A percentile compares a stretch with the other conserved stretches of the same genome.
These are phyloP conservation scores for Gymnopus androsaceus DNA, from an alignment of 1,284 basidiomycete genomes.

Conservation along the genomic window DNA sequence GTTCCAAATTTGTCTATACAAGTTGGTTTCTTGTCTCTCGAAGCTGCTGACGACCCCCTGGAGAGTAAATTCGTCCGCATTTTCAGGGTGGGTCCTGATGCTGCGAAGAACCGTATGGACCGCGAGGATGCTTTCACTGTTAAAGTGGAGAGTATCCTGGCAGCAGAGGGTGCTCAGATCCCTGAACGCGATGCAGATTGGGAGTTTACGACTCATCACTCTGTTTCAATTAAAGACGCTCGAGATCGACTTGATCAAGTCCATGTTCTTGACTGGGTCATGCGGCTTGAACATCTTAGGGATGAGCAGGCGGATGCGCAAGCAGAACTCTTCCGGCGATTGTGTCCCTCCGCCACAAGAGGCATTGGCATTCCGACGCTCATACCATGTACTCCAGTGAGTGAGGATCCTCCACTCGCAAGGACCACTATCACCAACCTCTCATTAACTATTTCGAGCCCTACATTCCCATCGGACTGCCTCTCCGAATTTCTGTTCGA, in stretches of 20 bases:
- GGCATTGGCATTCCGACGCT: constrained; percentile 36
- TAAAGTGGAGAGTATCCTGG: constrained; percentile 68
- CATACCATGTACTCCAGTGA: constrained; percentile 37
- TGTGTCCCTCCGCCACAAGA: constrained; percentile 28
- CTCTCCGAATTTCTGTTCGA: constrained; percentile 73
- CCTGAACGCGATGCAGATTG: constrained; percentile 36
- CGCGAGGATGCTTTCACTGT: constrained; percentile 82
- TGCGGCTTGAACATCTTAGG: constrained; percentile 46
- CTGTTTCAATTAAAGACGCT: constrained; percentile 74
- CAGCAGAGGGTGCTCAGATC: constrained; percentile 35
- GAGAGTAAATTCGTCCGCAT: constrained; percentile 83
- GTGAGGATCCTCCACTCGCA: constrained; percentile 71
- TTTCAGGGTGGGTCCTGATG: constrained; percentile 76
- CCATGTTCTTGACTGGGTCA: constrained; percentile 81
- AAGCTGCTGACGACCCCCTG: constrained; percentile 88
- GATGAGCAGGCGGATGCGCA: constrained; percentile 38
- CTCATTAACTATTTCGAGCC: constrained; percentile 58
- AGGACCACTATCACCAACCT: constrained; percentile 70
- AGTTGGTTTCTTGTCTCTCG: constrained; percentile 66
- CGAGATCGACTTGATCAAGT: constrained; percentile 71
- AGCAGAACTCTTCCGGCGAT: constrained; percentile 31
- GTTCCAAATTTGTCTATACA: constrained; percentile 69
- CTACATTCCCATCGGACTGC: constrained; percentile 60
- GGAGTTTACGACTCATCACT: constrained; percentile 64
- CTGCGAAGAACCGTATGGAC: constrained; percentile 73